Conservation (phyloP, 257 asterid species). For the Solanum tarijense region DNA sequence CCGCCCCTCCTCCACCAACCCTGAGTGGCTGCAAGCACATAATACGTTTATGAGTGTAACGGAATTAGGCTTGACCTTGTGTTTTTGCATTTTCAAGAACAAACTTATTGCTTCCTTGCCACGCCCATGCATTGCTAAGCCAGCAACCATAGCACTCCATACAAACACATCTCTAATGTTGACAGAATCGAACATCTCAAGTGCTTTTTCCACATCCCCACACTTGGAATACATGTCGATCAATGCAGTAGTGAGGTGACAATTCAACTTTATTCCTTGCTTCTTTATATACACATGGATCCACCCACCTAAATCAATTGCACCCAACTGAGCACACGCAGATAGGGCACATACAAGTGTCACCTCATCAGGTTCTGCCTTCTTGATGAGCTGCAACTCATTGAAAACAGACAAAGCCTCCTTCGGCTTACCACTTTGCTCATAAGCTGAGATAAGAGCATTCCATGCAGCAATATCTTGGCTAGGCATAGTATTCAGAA, state of each 20-base stretch:
- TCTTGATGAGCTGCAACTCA: constrained; percentile 48
- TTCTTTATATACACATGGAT: constrained; percentile 62
- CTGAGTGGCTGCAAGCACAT: constrained; percentile 80
- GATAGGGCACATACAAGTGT: constrained; percentile 65
- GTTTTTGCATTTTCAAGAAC: constrained; percentile 51
- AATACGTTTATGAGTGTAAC: constrained; percentile 62
- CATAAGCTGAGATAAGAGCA: constrained; percentile 75
- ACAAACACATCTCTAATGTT: constrained; percentile 48
- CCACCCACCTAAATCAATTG: constrained; percentile 66
- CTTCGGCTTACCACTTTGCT: constrained; percentile 53
- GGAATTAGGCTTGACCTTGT: constrained; percentile 47
- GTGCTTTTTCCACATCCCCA: constrained; percentile 65
- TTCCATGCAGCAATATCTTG: constrained; percentile 68
- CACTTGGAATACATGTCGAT: constrained; percentile 78
- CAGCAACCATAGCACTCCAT: constrained; percentile 89
- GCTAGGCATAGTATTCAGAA: constrained; percentile 38
- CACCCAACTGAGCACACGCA: constrained; percentile 76
- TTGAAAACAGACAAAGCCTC: constrained; percentile 55
- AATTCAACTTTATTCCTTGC: constrained; percentile 32
- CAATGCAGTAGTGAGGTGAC: constrained; percentile 58
- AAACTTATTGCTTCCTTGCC: constrained; percentile 51
- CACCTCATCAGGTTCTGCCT: constrained; percentile 54
- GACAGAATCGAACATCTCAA: constrained; percentile 47
- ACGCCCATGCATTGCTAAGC: constrained; percentile 66
- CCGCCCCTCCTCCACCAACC: constrained; percentile 58